These are phyloP conservation scores for Linnemannia schmuckeri DNA, from an alignment of 192 early-diverging fungal genomes.

Conservation along the genomic window DNA sequence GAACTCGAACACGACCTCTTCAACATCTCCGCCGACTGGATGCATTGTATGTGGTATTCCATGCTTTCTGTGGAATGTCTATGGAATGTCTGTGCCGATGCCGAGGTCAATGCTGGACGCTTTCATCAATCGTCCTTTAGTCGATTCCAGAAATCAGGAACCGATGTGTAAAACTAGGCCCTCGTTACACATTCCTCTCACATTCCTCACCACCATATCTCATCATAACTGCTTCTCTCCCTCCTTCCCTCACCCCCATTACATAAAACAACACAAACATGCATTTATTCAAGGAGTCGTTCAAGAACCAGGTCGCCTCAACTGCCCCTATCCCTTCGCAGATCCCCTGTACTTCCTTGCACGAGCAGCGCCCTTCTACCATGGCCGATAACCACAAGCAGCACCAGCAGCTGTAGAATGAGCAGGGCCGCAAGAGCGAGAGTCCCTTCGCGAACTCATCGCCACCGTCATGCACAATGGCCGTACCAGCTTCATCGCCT, in stretches of 20 bases:
- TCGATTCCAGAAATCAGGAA: neutral
- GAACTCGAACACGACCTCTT: no score
- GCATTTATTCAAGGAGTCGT: conserved; percentile 29
- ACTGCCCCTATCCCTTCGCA: conserved; percentile 9
- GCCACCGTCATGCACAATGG: neutral
- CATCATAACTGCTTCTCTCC: neutral
- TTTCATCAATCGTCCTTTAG: neutral
- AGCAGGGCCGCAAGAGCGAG: neutral
- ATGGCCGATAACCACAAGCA: neutral
- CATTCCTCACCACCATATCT: neutral
- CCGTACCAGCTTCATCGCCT: neutral
- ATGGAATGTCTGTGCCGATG: neutral
- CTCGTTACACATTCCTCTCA: neutral
- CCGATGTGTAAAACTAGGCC: neutral
- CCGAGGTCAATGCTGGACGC: neutral
- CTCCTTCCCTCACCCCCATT: neutral
- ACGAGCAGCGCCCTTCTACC: neutral
- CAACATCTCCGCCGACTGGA: neutral
- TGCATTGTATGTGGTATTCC: no score
- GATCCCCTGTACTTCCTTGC: conserved; percentile 12
- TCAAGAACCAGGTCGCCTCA: conserved; percentile 38
- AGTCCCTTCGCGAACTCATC: neutral
- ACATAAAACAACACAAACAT: neutral
- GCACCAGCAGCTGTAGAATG: neutral
- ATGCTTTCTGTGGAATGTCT: neutral